Conservation (phyloP, 1,284 basidiomycete genomes). For the Termitomyces sp. region DNA sequence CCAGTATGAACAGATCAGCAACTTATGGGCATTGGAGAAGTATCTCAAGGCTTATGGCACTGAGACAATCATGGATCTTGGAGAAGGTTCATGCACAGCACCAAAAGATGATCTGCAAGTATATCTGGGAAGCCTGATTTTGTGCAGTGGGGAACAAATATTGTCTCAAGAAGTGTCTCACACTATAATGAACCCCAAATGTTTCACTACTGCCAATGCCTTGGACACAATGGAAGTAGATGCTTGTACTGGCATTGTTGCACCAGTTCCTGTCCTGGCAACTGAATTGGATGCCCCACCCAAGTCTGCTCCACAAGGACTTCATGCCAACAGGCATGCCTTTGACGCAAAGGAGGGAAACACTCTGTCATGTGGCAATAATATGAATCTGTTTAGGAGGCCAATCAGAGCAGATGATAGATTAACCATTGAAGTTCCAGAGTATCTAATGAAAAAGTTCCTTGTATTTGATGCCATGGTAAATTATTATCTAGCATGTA, state of each 20-base stretch:
- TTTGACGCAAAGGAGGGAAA: too few species aligned
- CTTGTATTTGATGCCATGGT: neutral
- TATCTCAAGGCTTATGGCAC: neutral
- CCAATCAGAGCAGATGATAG: neutral
- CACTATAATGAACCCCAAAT: too few species aligned
- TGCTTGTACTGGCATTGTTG: too few species aligned
- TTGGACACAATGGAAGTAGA: too few species aligned
- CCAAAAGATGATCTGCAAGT: neutral
- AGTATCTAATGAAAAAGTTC: neutral
- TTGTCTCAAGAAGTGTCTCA: neutral
- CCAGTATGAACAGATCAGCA: constrained; percentile 17
- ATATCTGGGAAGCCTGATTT: neutral
- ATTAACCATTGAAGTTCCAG: neutral
- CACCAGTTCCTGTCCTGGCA: too few species aligned
- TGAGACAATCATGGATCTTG: neutral
- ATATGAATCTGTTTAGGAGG: neutral
- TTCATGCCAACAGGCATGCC: too few species aligned
- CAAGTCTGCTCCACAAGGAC: too few species aligned
- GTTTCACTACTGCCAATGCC: too few species aligned
- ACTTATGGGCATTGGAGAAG: neutral
- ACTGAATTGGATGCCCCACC: too few species aligned
- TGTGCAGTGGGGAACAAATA: neutral
- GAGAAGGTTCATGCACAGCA: neutral
- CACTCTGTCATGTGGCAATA: neutral
- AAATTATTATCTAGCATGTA: neutral